Evolutionary conservation across 2,329 filamentous ascomycete species (phyloP).

Genomic region (Allantophomopsis cytisporea): DNA sequence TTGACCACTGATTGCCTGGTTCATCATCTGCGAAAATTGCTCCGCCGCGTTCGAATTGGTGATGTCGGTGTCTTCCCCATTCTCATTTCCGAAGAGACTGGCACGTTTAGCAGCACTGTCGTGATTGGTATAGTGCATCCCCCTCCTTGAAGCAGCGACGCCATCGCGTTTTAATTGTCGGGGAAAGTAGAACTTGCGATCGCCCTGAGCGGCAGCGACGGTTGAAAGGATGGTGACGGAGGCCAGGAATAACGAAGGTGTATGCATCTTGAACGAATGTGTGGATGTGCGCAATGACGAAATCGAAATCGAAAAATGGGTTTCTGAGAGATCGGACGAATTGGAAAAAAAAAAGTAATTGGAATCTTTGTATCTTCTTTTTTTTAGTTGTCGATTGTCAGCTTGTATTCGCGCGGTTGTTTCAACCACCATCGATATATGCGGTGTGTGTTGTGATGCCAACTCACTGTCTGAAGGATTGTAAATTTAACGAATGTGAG

Average conservation of each 20-base stretch:
- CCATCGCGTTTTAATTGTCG: slow-evolving; percentile 33
- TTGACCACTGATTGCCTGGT: no score
- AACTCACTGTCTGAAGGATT: slow-evolving; percentile 30
- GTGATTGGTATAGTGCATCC: neutral
- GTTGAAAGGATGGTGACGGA: slow-evolving; percentile 33
- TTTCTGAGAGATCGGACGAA: slow-evolving; percentile 1
- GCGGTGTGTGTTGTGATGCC: no score
- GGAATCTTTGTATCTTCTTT: slow-evolving; percentile 4
- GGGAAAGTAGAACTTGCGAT: slow-evolving; percentile 41
- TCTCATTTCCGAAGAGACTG: no score
- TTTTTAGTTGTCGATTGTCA: neutral
- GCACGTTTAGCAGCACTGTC: no score
- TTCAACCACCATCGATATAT: slow-evolving; percentile 5
- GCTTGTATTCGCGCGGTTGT: neutral
- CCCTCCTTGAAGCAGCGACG: neutral
- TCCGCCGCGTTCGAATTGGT: no score
- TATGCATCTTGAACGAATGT: slow-evolving; percentile 30
- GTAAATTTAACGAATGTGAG: slow-evolving; percentile 40
- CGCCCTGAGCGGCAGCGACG: slow-evolving; percentile 26
- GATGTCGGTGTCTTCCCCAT: no score
- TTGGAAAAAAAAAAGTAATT: slow-evolving; percentile 8
- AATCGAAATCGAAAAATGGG: slow-evolving; percentile 3
- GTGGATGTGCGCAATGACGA: slow-evolving; percentile 4
- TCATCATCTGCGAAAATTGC: no score
- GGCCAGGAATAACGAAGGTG: slow-evolving; percentile 32